Evolutionary conservation across 163 green algal genomes (phyloP).

Genomic region (Chlorella variabilis): DNA sequence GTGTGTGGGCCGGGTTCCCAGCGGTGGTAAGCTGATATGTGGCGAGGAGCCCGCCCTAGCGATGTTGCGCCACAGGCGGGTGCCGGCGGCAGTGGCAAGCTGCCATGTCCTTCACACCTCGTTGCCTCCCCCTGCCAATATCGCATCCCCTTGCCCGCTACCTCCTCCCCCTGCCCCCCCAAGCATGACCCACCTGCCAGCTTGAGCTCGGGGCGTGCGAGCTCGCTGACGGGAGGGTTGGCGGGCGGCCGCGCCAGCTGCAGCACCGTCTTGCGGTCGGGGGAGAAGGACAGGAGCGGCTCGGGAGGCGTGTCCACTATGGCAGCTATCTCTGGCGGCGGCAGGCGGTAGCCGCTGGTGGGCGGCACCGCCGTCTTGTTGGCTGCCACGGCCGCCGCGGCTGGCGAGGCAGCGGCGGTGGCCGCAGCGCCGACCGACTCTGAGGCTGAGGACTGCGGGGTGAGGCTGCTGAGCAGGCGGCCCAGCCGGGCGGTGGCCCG

Average conservation of each 20-base stretch:
- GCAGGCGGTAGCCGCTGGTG: constrained; percentile 75
- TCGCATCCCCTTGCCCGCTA: too few species aligned
- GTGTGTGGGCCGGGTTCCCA: too few species aligned
- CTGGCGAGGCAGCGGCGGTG: neutral
- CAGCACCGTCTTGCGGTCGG: constrained; percentile 80
- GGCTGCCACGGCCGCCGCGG: neutral
- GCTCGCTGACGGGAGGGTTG: constrained; percentile 86
- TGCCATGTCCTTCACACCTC: too few species aligned
- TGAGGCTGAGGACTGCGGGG: neutral
- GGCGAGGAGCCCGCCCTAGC: too few species aligned
- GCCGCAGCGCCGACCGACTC: neutral
- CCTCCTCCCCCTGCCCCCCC: too few species aligned
- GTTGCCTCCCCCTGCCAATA: too few species aligned
- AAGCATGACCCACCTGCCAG: constrained; percentile 85
- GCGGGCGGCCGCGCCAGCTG: constrained; percentile 74
- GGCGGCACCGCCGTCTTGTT: neutral
- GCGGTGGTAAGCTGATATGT: too few species aligned
- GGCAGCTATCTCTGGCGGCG: constrained; percentile 83
- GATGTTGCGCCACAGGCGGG: too few species aligned
- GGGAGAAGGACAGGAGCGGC: constrained; percentile 90
- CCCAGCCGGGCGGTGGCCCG: neutral
- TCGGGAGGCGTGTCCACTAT: constrained; percentile 90
- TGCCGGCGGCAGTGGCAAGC: too few species aligned
- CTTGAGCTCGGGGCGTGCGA: constrained; percentile 93
- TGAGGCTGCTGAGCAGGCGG: constrained; percentile 21